A percentile compares a stretch with the other conserved stretches of the same genome.
These are phyloP conservation scores for Nephelium lappaceum DNA, from an alignment of 345 rosid genomes.

Conservation along the genomic window DNA sequence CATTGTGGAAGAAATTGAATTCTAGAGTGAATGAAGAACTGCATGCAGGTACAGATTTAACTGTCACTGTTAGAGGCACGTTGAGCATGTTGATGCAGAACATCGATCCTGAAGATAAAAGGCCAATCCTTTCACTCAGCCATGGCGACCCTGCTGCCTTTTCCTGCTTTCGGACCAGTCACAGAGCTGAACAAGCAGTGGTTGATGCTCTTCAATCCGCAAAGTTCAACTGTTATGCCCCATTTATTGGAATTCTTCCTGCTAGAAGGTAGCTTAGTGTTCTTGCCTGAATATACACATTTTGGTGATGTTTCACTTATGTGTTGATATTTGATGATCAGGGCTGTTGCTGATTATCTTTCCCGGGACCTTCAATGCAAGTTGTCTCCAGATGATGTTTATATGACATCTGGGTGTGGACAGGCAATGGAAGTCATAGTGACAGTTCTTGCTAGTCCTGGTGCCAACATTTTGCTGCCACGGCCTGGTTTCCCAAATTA, in stretches of 20 bases:
- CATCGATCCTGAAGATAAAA: conserved; percentile 32
- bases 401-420: conserved; percentile 34
- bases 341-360: conserved; percentile 41
- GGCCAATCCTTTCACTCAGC: conserved; percentile 39
- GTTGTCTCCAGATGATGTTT: conserved; percentile 30
- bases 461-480: conserved; percentile 42
- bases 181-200: conserved; percentile 39
- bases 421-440: conserved; percentile 37
- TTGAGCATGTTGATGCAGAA: conserved; percentile 26
- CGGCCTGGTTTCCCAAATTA: conserved; percentile 32
- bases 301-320: no score
- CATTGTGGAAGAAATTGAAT: conserved; percentile 10
- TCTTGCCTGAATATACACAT: no score
- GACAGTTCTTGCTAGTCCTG: conserved; percentile 29
- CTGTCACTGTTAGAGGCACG: conserved; percentile 31
- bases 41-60: not conserved
- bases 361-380: conserved; percentile 29
- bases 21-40: conserved; percentile 27
- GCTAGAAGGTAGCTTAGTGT: conserved; percentile 47
- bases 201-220: conserved; percentile 41
- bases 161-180: conserved; percentile 38
- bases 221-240: conserved; percentile 40
- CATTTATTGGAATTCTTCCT: conserved; percentile 42
- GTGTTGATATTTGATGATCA: not conserved
- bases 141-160: conserved; percentile 57